Evolutionary conservation across 2,329 filamentous ascomycete genomes (phyloP), one percentile per base, ranked within the genome.

Genomic region (Fusarium continuum): DNA sequence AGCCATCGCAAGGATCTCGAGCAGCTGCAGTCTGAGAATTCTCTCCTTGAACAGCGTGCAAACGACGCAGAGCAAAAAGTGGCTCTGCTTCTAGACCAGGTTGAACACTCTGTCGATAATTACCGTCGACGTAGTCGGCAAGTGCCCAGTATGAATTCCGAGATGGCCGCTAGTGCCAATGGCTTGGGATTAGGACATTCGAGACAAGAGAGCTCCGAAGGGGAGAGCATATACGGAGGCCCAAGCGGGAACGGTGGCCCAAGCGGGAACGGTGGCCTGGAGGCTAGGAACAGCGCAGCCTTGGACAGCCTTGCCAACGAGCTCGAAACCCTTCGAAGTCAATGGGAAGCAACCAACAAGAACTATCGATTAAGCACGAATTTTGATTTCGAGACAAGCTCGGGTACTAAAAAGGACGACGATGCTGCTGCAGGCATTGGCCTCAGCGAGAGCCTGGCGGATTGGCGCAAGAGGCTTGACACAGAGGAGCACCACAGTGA

Each of bases 311-410:
- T 99, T 20, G 94, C 95, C 10, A 92, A 87, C 63, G 95, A 99
- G 79, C 87, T 99, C 8, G 95, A 99, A 75, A 91, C 91, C 11
- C 83, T 99, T 41, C 88, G 94, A 47, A 91, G 83, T 47, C 93
- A 97, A 71, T 99, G 95, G 95, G 93, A 98, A 78, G 92, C 90
- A 32, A 97, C 93, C 11, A 97, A 94, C 79, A 95, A 96, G 77
- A 96, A 92, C 71, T 97, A 98, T 76, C 90, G 95, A 20, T 80
- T 97, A 38, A 96, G 92, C 76, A 93, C 90, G 72, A 88, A 91
- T 46, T 96, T 96, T 70, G 93, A 97, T 73, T 93, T 96, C 69
- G 93, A 97, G 53, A 65, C 73, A 19, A 80, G 69, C 6, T 69
- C 76, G 23, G 69, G 64, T 28, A 54, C 51, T 43, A 82, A 80